phyloP scores from a whole-genome alignment of 768 basidiomycete species.

The Hortiboletus flavorubellus region DNA sequence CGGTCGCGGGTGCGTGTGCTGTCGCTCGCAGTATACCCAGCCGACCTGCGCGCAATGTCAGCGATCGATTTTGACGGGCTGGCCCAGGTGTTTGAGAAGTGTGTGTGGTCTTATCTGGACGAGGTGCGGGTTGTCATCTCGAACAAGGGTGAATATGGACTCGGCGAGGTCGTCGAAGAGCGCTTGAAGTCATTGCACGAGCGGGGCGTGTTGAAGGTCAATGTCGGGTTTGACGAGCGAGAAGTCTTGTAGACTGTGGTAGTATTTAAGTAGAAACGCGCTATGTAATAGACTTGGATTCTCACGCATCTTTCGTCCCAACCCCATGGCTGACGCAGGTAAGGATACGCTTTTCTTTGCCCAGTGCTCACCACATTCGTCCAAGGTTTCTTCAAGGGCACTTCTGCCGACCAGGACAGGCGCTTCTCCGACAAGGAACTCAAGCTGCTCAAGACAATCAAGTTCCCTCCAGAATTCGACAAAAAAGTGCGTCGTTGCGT shows the following conservation, averaged over 20 bases:
- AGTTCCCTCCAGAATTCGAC: slow-evolving; percentile 87
- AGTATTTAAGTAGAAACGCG: neutral
- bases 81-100: slow-evolving; percentile 19
- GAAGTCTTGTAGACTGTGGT: slow-evolving; percentile 20
- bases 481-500: slow-evolving; percentile 57
- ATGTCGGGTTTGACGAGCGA: slow-evolving; percentile 31
- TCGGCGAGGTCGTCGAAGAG: slow-evolving; percentile 25
- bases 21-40: slow-evolving; percentile 31
- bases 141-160: slow-evolving; percentile 27
- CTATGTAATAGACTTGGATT: slow-evolving; percentile 10
- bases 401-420: slow-evolving; percentile 86
- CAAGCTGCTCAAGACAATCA: slow-evolving; percentile 82
- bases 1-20: slow-evolving; percentile 29
- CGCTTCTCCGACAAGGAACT: slow-evolving; percentile 95
- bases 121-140: slow-evolving; percentile 30
- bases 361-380: slow-evolving; percentile 6
- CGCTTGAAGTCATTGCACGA: slow-evolving; percentile 18
- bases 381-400: slow-evolving; percentile 85
- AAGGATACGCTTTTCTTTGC: slow-evolving; percentile 9
- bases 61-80: slow-evolving; percentile 31
- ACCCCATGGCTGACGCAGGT: slow-evolving; percentile 59
- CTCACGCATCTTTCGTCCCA: slow-evolving; percentile 18
- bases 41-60: slow-evolving; percentile 28
- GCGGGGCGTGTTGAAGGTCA: slow-evolving; percentile 28
- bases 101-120: slow-evolving; percentile 21